Evolutionary conservation across 257 asterid species (phyloP).

Genomic region (Handroanthus guayacan): DNA sequence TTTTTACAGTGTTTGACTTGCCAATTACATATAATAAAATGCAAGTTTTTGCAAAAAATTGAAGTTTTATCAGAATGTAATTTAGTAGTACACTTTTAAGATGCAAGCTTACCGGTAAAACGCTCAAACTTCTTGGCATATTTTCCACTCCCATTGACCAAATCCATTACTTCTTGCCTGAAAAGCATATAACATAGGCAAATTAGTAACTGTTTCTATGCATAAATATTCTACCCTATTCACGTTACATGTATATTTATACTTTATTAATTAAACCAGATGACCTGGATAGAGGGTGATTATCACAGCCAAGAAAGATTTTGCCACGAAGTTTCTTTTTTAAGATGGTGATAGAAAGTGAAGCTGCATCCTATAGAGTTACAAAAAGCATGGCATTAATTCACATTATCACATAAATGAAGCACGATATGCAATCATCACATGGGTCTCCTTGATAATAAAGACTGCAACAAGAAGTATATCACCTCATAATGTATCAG

Average conservation of each 20-base stretch:
- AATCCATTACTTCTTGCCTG: conserved; percentile 92
- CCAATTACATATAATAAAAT: too few species aligned
- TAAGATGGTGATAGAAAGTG: conserved; percentile 70
- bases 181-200: conserved; percentile 7
- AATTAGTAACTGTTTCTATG: conserved; percentile 17
- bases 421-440: background rate
- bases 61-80: background rate
- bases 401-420: conserved; percentile 14
- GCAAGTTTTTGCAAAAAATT: too few species aligned
- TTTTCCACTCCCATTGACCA: conserved; percentile 77
- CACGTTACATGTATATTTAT: background rate
- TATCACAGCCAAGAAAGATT: conserved; percentile 88
- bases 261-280: background rate
- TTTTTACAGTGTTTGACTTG: too few species aligned
- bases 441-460: background rate
- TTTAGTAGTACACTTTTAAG: conserved; percentile 9
- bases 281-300: conserved; percentile 87
- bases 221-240: background rate
- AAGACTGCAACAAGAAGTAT: background rate
- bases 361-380: conserved; percentile 83
- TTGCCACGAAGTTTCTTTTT: conserved; percentile 66
- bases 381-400: conserved; percentile 15
- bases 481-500: conserved; percentile 92
- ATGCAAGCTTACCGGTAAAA: conserved; percentile 63
- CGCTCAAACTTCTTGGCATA: conserved; percentile 68